Evolutionary conservation across 1,284 basidiomycete species (phyloP), one percentile per base, ranked within the genome.

Genomic region (Cryptococcus hybrid): DNA sequence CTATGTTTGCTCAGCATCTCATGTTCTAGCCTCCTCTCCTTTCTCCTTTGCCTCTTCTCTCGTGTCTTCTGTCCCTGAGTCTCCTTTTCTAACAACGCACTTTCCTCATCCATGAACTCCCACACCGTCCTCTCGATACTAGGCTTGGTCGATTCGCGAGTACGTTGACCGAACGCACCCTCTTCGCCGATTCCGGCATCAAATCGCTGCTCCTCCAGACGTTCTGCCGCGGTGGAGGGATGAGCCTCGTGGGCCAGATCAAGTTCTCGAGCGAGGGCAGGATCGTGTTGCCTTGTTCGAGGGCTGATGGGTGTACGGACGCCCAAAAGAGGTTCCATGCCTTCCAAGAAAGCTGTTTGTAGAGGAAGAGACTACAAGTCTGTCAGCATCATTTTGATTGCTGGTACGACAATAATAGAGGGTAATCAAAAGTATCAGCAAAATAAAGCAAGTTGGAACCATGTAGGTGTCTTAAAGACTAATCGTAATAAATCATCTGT

Each of bases 391-490:
- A 43, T n/a, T 38, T 24, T 12, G 44, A 35, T 8, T n/a, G 12
- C 5, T 36, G 15, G 12, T 34, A n/a, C 6, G 9, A 46, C 24
- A 5, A 50, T 18, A 44, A 24, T 30, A 15, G 30, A 40, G 13
- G 54, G 37, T 3, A 52, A 47, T 45, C 47, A 54, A 58, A 53
- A 47, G 63, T 54, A 61, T 78, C 75, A 78, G 75, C 69, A 76
- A 74, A 73, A 74, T 71, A 76, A 75, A 72, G 47, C 70, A 76
- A 76, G 59, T 71, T 71, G 62, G 65, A 77, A 77, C 77, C 75
- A 77, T 71, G 68, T 65, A 55, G 63, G 59, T 59, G 77, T 78
- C 76, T 78, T 77, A 63, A 78, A 78, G 77, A 77, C 75, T 78
- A 78, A 78, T 77, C 77, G 67, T 65, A 59, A 66, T 64, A 65